Percentiles rank a stretch among this genome's conserved stretches.
Conservation (phyloP, 2,329 filamentous ascomycete genomes). For the Aspergillus pseudoviridinutans region DNA sequence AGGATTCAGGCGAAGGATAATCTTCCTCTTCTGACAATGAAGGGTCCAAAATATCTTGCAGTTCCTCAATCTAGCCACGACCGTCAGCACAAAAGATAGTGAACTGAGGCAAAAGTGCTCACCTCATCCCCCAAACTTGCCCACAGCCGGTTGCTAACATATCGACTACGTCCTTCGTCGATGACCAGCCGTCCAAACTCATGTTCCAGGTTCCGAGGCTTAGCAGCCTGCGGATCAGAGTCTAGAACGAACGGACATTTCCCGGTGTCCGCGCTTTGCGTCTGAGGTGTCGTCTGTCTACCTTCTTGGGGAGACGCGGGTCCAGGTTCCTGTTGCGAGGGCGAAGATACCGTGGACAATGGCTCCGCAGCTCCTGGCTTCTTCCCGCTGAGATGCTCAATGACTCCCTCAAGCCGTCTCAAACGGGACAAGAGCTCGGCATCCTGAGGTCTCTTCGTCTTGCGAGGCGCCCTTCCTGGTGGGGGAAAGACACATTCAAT, state of each 20-base stretch:
- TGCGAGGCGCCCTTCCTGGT: constrained; percentile 58
- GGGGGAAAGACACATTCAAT: constrained; percentile 62
- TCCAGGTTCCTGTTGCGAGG: constrained; percentile 7
- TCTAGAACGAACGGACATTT: constrained; percentile 14
- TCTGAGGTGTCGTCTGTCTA: neutral
- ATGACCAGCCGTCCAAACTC: constrained; percentile 57
- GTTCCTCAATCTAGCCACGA: constrained; percentile 51
- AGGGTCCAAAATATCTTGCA: constrained; percentile 58
- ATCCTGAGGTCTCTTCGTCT: constrained; percentile 54
- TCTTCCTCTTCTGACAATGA: constrained; percentile 56
- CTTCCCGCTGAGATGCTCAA: constrained; percentile 54
- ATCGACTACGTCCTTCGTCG: constrained; percentile 56
- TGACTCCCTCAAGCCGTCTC: constrained; percentile 57
- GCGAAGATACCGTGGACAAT: constrained; percentile 3
- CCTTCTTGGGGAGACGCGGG: neutral
- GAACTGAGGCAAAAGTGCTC: constrained; percentile 5
- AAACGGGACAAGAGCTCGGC: constrained; percentile 57
- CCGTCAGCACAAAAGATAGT: constrained; percentile 3
- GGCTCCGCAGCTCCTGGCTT: constrained; percentile 22
- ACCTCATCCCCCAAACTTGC: constrained; percentile 59
- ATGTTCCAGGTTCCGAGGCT: constrained; percentile 31
- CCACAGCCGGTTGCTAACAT: constrained; percentile 61
- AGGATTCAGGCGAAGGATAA: constrained; percentile 44
- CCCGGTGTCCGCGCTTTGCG: neutral
- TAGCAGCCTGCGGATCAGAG: constrained; percentile 20